Conservation (phyloP, 2,329 filamentous ascomycete genomes). For the Colletotrichum sp. region DNA sequence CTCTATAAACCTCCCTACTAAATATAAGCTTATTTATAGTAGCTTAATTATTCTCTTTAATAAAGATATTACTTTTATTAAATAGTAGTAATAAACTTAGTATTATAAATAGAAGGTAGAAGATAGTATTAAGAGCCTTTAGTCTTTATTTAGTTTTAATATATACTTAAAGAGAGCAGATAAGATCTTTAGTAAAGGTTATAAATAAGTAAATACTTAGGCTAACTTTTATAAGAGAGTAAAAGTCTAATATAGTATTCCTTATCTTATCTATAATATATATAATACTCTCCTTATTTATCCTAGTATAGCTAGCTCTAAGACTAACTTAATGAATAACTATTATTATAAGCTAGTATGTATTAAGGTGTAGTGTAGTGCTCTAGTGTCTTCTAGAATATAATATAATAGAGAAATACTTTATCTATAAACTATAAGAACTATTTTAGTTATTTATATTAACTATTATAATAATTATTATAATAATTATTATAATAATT, state of each 20-base stretch:
- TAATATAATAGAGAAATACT: neutral
- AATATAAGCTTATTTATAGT: neutral
- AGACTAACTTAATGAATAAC: neutral
- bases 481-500: too few relatives aligned
- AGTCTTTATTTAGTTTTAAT: too few relatives aligned
- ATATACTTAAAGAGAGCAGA: too few relatives aligned
- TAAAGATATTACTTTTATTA: neutral
- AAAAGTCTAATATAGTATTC: too few relatives aligned
- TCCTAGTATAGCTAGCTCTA: neutral
- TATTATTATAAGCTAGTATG: neutral
- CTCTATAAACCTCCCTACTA: accelerated
- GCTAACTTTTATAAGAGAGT: too few relatives aligned
- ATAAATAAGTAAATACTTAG: neutral
- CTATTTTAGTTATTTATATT: neutral
- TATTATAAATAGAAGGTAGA: too few relatives aligned
- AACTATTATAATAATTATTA: too few relatives aligned
- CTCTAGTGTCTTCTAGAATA: neutral
- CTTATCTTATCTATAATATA: neutral
- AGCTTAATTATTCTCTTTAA: neutral
- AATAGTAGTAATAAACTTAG: too few relatives aligned
- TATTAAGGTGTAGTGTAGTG: neutral
- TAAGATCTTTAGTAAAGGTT: too few relatives aligned
- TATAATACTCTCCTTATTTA: neutral
- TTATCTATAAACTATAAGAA: neutral
- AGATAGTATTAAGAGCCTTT: too few relatives aligned